phyloP scores from a whole-genome alignment of 2,329 filamentous ascomycete species.

The Penicillium sp. region DNA sequence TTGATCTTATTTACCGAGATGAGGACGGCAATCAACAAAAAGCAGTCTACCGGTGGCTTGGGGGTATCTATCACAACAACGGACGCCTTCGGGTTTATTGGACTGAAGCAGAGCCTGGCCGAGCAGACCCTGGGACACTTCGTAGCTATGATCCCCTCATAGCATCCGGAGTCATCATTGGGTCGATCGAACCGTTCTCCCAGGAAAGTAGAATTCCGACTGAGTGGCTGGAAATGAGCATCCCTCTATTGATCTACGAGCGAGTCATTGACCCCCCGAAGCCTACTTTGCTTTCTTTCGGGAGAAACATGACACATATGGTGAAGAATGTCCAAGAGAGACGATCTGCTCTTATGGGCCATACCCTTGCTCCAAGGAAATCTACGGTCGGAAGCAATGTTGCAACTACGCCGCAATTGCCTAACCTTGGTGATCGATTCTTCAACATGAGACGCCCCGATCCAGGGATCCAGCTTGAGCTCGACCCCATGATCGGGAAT shows the following conservation, averaged over 20 bases:
- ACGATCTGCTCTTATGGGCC: not conserved
- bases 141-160: slow-evolving; percentile 37
- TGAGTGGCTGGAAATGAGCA: slow-evolving; percentile 24
- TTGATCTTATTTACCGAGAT: slow-evolving; percentile 31
- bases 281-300: slow-evolving; percentile 21
- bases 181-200: slow-evolving; percentile 27
- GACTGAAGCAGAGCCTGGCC: slow-evolving; percentile 34
- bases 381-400: not conserved
- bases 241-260: slow-evolving; percentile 42
- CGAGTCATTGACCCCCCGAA: slow-evolving; percentile 31
- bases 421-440: not conserved
- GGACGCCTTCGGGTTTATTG: slow-evolving; percentile 35
- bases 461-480: not conserved
- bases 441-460: not conserved
- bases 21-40: slow-evolving; percentile 9
- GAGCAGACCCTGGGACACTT: slow-evolving; percentile 24
- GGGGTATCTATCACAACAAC: slow-evolving; percentile 38
- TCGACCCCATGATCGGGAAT: not conserved
- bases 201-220: slow-evolving; percentile 30
- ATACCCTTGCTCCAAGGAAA: not conserved
- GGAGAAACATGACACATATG: slow-evolving; percentile 19
- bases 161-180: slow-evolving; percentile 32
- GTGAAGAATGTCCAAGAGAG: not conserved
- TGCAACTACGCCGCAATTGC: not conserved
- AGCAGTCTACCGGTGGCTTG: slow-evolving; percentile 43